Conservation (phyloP, 257 asterid species). For the Fraxinus quadrangulata region DNA sequence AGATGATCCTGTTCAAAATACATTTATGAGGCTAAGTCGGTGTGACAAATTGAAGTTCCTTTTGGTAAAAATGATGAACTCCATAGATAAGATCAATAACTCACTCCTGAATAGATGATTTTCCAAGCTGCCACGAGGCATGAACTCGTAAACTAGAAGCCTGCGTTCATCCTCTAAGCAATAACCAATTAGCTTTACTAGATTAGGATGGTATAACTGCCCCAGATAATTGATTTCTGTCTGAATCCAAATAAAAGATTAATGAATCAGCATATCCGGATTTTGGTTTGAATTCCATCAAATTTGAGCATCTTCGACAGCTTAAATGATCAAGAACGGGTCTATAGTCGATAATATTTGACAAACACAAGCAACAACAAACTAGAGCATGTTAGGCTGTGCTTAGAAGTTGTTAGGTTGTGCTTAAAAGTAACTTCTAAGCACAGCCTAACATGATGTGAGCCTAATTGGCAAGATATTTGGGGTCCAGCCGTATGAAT, state of each 20-base stretch:
- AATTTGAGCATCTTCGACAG: background rate
- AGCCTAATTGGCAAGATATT: background rate
- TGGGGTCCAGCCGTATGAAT: background rate
- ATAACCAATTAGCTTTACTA: constrained; percentile 61
- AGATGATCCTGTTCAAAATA: constrained; percentile 47
- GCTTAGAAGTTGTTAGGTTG: no score
- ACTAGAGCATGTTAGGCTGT: no score
- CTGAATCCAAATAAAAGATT: constrained; percentile 28
- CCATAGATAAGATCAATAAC: constrained; percentile 19
- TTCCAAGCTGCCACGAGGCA: constrained; percentile 81
- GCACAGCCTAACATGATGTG: background rate
- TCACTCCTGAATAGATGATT: constrained; percentile 71
- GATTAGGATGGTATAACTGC: constrained; percentile 67
- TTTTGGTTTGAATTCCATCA: background rate
- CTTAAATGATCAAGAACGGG: background rate
- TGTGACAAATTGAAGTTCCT: background rate
- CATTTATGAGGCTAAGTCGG: constrained; percentile 12
- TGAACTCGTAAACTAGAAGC: constrained; percentile 69
- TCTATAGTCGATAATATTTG: background rate
- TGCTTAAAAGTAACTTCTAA: background rate
- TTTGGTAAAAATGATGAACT: background rate
- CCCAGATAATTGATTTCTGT: constrained; percentile 65
- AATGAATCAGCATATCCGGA: background rate
- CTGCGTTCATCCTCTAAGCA: constrained; percentile 77
- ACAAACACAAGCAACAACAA: background rate